Conservation (phyloP, 2,329 filamentous ascomycete species). For the Nigrospora osmanthi region DNA sequence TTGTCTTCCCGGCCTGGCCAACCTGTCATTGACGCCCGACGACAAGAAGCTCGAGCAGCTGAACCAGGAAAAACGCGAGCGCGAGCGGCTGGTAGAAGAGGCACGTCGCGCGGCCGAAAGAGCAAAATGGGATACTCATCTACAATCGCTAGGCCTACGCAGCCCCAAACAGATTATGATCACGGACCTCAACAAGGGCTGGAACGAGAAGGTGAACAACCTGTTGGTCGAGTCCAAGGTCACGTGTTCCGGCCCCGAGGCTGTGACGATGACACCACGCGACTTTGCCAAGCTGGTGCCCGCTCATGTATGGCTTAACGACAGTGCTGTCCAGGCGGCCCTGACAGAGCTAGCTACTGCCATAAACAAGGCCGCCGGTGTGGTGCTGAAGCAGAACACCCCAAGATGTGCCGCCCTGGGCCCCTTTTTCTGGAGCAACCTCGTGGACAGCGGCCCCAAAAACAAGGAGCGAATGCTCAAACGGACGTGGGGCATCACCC, state of each 20-base stretch:
- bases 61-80: not conserved
- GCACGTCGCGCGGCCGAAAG: not conserved
- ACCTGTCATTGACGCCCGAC: not conserved
- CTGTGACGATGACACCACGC: slow-evolving; percentile 40
- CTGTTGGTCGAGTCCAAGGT: not conserved
- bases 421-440: slow-evolving; percentile 56
- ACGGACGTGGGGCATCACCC: slow-evolving; percentile 44
- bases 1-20: not conserved
- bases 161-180: not conserved
- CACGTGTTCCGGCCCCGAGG: slow-evolving; percentile 25
- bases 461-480: slow-evolving; percentile 48
- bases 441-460: slow-evolving; percentile 38
- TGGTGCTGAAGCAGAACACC: slow-evolving; percentile 34
- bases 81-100: not conserved
- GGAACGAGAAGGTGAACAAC: not conserved
- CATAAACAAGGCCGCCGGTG: slow-evolving; percentile 49
- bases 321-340: slow-evolving; percentile 65
- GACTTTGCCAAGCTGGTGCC: slow-evolving; percentile 59
- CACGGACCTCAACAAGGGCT: not conserved
- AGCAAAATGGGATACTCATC: not conserved
- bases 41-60: not conserved
- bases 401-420: slow-evolving; percentile 57
- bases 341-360: slow-evolving; percentile 52
- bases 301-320: slow-evolving; percentile 61
- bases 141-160: not conserved